Evolutionary conservation across 768 basidiomycete genomes (phyloP).

Genomic region (Phanerochaete sordida): DNA sequence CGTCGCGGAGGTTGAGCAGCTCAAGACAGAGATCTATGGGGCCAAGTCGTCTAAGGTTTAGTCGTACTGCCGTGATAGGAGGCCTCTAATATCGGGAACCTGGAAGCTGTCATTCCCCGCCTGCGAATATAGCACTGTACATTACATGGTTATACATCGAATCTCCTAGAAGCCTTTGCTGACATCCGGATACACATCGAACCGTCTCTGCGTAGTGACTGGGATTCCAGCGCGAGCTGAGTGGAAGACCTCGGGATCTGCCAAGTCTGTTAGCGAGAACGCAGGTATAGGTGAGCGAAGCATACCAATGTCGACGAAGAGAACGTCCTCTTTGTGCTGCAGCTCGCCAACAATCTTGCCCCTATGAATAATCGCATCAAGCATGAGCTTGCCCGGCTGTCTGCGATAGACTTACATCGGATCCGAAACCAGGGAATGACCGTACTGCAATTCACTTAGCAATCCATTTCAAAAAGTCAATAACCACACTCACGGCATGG

Average conservation of each 20-base stretch:
- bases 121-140: not conserved
- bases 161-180: slow-evolving; percentile 26
- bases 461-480: not conserved
- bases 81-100: not conserved
- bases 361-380: slow-evolving; percentile 37
- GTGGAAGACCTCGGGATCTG: slow-evolving; percentile 59
- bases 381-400: not conserved
- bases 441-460: slow-evolving; percentile 52
- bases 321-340: slow-evolving; percentile 71
- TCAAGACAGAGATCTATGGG: slow-evolving; percentile 10
- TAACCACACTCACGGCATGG: slow-evolving; percentile 64
- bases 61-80: not conserved
- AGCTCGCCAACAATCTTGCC: slow-evolving; percentile 74
- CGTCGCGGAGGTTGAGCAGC: slow-evolving; percentile 25
- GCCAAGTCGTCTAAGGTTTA: not conserved
- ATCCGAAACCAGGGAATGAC: slow-evolving; percentile 88
- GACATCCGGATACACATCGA: slow-evolving; percentile 88
- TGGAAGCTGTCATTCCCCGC: not conserved
- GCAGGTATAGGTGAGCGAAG: slow-evolving; percentile 1
- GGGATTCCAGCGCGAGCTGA: slow-evolving; percentile 82
- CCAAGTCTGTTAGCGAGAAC: not conserved
- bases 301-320: slow-evolving; percentile 82
- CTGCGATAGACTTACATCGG: slow-evolving; percentile 60
- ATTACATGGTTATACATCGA: not conserved
- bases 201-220: slow-evolving; percentile 86